These are phyloP conservation scores for Epithele typhae DNA, from an alignment of 768 basidiomycete genomes.

Conservation along the genomic window DNA sequence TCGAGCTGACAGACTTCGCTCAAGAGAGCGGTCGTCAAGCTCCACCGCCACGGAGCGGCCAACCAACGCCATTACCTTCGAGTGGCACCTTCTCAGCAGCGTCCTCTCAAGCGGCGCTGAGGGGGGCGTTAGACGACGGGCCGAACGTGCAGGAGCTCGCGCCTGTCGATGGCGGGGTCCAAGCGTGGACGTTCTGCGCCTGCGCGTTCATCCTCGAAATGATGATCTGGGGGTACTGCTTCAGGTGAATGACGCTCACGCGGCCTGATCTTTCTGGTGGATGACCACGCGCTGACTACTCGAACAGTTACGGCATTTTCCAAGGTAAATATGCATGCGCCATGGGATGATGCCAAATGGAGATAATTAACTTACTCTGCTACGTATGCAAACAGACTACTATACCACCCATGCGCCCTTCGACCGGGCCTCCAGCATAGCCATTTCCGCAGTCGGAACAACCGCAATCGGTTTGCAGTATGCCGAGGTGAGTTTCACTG, in stretches of 20 bases:
- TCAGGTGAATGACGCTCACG: slow-evolving; percentile 13
- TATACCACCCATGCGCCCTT: slow-evolving; percentile 21
- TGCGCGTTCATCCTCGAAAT: slow-evolving; percentile 19
- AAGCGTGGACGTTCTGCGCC: slow-evolving; percentile 22
- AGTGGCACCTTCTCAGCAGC: too few relatives aligned
- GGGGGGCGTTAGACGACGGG: too few relatives aligned
- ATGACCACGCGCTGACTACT: too few relatives aligned
- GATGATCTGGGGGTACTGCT: slow-evolving; percentile 22
- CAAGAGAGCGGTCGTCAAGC: too few relatives aligned
- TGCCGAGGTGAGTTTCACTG: slow-evolving; percentile 9
- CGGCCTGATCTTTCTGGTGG: too few relatives aligned
- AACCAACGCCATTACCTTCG: too few relatives aligned
- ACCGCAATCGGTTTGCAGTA: slow-evolving; percentile 19
- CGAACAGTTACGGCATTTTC: slow-evolving; percentile 20
- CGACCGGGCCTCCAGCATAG: slow-evolving; percentile 11
- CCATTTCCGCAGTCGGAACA: slow-evolving; percentile 18
- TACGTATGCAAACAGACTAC: too few relatives aligned
- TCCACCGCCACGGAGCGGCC: too few relatives aligned
- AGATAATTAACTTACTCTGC: neutral
- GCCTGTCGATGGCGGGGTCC: too few relatives aligned
- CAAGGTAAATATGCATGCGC: slow-evolving; percentile 11
- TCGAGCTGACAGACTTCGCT: too few relatives aligned
- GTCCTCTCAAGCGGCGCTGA: too few relatives aligned
- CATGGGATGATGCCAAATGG: neutral
- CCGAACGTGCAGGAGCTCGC: too few relatives aligned